Conservation (phyloP, 106 monocot species). For the Dactylorhiza incarnata region DNA sequence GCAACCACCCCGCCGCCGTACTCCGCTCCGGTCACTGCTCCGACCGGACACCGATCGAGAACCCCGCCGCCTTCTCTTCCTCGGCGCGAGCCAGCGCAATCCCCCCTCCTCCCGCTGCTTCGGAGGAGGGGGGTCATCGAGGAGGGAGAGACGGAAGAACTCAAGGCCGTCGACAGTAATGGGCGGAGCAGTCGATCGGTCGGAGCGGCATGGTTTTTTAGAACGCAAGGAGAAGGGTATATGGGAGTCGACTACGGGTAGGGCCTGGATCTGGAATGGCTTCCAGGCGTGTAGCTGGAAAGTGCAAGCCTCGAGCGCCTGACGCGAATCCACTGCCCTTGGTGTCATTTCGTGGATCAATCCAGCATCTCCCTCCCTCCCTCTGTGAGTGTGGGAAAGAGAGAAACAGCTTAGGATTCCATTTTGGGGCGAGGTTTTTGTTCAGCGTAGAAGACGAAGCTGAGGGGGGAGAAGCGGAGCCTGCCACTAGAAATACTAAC, state of each 20-base stretch:
- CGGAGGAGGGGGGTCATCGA: slow-evolving; percentile 25
- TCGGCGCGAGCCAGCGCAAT: slow-evolving; percentile 32
- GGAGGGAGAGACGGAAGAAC: slow-evolving; percentile 45
- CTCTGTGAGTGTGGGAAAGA: not conserved
- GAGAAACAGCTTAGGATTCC: not conserved
- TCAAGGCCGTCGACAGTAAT: slow-evolving; percentile 21
- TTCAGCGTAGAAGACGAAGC: not conserved
- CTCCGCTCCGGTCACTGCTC: slow-evolving; percentile 72
- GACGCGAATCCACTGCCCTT: slow-evolving; percentile 25
- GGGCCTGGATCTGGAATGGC: slow-evolving; percentile 49
- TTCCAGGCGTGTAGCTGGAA: slow-evolving; percentile 81
- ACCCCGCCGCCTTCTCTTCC: slow-evolving; percentile 58
- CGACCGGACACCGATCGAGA: slow-evolving; percentile 88
- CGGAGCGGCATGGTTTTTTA: slow-evolving; percentile 82
- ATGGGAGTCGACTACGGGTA: slow-evolving; percentile 8
- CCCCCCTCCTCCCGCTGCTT: not conserved
- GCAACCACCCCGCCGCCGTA: slow-evolving; percentile 20
- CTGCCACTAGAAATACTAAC: too few species aligned
- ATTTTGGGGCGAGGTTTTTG: not conserved
- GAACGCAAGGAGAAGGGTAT: slow-evolving; percentile 20
- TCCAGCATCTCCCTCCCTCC: not conserved
- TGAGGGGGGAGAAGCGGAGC: too few species aligned
- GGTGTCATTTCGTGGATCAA: slow-evolving; percentile 33
- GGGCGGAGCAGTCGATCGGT: slow-evolving; percentile 58
- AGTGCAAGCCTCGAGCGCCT: slow-evolving; percentile 58